Evolutionary conservation across 345 rosid species (phyloP).

Genomic region (Acer campestre): DNA sequence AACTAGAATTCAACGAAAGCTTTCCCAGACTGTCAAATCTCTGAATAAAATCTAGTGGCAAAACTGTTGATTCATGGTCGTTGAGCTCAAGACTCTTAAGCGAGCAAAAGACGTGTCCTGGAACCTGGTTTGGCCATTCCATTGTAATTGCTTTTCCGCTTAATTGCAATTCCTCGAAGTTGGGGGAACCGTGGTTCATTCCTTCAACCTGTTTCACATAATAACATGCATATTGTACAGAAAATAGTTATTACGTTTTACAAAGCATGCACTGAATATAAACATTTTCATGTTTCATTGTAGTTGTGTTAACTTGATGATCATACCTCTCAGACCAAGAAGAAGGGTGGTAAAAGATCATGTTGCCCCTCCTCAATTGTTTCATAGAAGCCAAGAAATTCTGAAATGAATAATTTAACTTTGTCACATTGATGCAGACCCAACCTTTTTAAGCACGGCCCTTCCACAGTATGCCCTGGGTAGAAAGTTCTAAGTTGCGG

Average conservation of each 20-base stretch:
- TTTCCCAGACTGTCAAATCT: neutral
- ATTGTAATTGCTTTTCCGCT: neutral
- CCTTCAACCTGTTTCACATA: too few relatives aligned
- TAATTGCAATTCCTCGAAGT: neutral
- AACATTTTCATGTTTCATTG: too few relatives aligned
- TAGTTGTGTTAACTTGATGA: neutral
- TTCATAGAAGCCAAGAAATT: too few relatives aligned
- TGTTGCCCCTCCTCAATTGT: too few relatives aligned
- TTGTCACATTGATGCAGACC: neutral
- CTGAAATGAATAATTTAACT: too few relatives aligned
- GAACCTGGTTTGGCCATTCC: slow-evolving; percentile 1
- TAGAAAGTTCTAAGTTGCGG: slow-evolving; percentile 20
- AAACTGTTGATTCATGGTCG: neutral
- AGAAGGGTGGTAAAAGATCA: too few relatives aligned
- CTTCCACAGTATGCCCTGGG: slow-evolving; percentile 16
- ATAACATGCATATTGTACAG: too few relatives aligned
- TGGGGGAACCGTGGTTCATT: too few relatives aligned
- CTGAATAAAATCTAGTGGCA: neutral
- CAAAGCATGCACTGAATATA: too few relatives aligned
- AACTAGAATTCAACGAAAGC: neutral
- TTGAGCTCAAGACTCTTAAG: slow-evolving; percentile 14
- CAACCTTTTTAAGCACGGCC: slow-evolving; percentile 15
- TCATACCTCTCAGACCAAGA: neutral
- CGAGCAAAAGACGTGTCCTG: slow-evolving; percentile 4
- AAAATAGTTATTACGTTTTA: too few relatives aligned